Conservation (phyloP, 176 grass and related monocot species). For the Dendrocalamus sinicus region DNA sequence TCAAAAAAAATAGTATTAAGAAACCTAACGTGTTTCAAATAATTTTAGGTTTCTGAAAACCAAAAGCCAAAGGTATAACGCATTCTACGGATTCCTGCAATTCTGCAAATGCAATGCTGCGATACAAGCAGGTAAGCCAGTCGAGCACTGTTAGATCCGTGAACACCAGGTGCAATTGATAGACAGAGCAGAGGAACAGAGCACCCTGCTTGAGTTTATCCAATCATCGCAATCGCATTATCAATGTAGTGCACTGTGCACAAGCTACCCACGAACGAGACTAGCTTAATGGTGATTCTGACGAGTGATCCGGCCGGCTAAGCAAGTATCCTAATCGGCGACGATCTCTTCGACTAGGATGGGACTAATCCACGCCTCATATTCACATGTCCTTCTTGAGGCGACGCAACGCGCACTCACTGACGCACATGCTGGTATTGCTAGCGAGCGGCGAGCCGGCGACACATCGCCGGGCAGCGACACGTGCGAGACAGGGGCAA, state of each 20-base stretch:
- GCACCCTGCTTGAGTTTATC: neutral
- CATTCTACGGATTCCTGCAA: neutral
- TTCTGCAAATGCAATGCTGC: too few relatives aligned
- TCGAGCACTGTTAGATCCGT: neutral
- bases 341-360: neutral
- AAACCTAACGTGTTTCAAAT: too few relatives aligned
- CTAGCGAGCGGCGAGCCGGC: too few relatives aligned
- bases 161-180: neutral
- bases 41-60: too few relatives aligned
- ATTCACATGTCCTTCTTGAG: neutral
- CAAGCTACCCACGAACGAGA: neutral
- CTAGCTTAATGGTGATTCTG: neutral
- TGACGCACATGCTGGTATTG: too few relatives aligned
- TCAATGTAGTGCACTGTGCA: neutral
- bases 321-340: neutral
- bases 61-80: too few relatives aligned
- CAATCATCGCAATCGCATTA: neutral
- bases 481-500: neutral
- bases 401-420: neutral
- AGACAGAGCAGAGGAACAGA: neutral
- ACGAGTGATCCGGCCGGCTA: neutral
- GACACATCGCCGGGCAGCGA: neutral
- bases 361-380: neutral
- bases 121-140: too few relatives aligned
- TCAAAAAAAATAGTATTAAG: too few relatives aligned